Evolutionary conservation across 2,329 filamentous ascomycete genomes (phyloP).

Genomic region (Leptographium galeiforme): DNA sequence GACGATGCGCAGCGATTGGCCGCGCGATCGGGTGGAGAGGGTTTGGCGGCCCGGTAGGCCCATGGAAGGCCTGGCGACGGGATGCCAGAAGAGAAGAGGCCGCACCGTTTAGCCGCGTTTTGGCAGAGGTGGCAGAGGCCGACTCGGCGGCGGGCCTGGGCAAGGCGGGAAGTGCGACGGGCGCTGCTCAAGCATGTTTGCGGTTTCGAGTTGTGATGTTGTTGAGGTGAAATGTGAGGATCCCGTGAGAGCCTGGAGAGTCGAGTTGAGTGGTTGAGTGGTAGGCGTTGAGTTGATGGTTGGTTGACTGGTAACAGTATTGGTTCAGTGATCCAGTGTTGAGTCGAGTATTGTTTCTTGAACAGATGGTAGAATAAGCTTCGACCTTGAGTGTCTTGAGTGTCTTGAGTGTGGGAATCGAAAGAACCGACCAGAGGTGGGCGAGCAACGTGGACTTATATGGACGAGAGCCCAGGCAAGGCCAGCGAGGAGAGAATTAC

Average conservation of each 20-base stretch:
- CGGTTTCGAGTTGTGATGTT: constrained; percentile 7
- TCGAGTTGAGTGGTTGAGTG: too few species aligned
- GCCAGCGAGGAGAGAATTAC: background rate
- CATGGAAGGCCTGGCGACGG: too few species aligned
- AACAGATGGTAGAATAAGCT: background rate
- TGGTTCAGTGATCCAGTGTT: too few species aligned
- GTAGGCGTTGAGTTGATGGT: too few species aligned
- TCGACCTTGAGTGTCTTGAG: too few species aligned
- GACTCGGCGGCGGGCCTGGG: constrained; percentile 51
- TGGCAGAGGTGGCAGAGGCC: constrained; percentile 51
- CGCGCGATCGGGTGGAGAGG: too few species aligned
- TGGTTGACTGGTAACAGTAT: too few species aligned
- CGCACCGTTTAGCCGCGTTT: constrained; percentile 35
- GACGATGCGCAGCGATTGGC: too few species aligned
- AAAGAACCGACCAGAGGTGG: background rate
- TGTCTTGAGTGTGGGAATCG: background rate
- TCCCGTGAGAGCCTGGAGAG: background rate
- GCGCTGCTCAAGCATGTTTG: constrained; percentile 32
- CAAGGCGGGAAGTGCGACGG: constrained; percentile 54
- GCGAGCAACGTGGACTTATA: constrained; percentile 7
- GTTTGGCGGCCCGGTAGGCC: too few species aligned
- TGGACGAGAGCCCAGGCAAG: constrained; percentile 3
- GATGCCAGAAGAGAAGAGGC: too few species aligned
- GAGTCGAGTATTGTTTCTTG: background rate
- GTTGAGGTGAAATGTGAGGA: constrained; percentile 1